Percentiles rank a stretch among this genome's conserved stretches.
These are phyloP conservation scores for Breynia disticha DNA, from an alignment of 441 rosid species.

Conservation along the genomic window DNA sequence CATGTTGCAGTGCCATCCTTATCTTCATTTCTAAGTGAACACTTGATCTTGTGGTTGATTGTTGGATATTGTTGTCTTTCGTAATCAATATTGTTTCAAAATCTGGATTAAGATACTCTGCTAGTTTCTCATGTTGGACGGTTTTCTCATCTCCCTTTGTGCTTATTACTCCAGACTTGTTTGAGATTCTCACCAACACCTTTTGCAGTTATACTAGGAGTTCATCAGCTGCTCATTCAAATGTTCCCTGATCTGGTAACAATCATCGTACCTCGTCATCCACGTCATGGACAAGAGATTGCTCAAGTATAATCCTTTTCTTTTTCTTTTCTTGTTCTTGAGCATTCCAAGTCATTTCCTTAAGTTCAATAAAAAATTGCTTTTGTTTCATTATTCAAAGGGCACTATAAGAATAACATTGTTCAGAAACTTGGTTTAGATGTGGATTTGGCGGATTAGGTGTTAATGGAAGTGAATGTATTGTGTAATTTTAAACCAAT, in stretches of 20 bases:
- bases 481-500: too few relatives aligned
- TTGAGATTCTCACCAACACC: slow-evolving; percentile 11
- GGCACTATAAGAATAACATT: too few relatives aligned
- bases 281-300: slow-evolving; percentile 61
- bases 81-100: neutral
- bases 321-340: slow-evolving; percentile 9
- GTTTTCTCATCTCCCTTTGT: neutral
- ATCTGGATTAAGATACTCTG: neutral
- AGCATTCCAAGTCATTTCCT: neutral
- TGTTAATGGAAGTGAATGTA: too few relatives aligned
- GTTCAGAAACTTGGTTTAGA: too few relatives aligned
- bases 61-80: neutral
- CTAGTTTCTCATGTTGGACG: too few relatives aligned
- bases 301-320: slow-evolving; percentile 43
- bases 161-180: slow-evolving; percentile 2
- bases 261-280: slow-evolving; percentile 78
- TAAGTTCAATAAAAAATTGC: neutral
- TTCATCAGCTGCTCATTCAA: slow-evolving; percentile 46
- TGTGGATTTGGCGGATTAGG: too few relatives aligned
- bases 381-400: neutral
- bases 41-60: neutral
- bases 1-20: slow-evolving; percentile 4
- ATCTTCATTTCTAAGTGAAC: neutral
- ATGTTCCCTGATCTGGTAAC: slow-evolving; percentile 49
- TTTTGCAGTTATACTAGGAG: slow-evolving; percentile 66